Evolutionary conservation across 108 stramenopile genomes (phyloP), one percentile per base, ranked within the genome.

Genomic region (Cyclotella distinguenda): DNA sequence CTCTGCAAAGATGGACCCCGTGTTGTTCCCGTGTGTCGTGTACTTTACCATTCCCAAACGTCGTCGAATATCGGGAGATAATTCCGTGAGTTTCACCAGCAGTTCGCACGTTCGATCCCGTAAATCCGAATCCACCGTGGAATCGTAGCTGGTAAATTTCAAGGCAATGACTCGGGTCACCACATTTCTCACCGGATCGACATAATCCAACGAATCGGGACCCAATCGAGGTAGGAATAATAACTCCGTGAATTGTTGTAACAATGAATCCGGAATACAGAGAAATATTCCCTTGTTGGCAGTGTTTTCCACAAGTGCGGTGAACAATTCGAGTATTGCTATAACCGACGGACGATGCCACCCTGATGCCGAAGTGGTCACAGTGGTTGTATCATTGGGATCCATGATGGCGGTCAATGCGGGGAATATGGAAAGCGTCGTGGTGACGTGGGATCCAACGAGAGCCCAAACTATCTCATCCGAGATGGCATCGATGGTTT

Each of bases 71-170:
- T 58, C 59, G 11, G 87, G 72, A 26, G 84, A 77, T 48, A 92
- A 54, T 25, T 84, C 85, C 63, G 88, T 60, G 23, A 89, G 60
- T 27, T 83, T 85, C 25, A 86, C 85, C 43, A 93, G 67, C 2
- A 93, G 68, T 57, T 90, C 89, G 36, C 89, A 74, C 16, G 84
- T 62, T 31, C 91, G 84, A 75, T 93, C 91, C 43, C 91, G 84
- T 19, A 93, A 13, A 48, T 93, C 89, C 22, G 84, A 81, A 51
- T 93, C 91, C 9, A 93, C 77, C 5, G 86, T 82, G 9, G 78
- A 73, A 60, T 93, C 91, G 55, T 93, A 93, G 0, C 87, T 83
- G 34, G 79, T 53, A 23, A 90, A 49, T 43, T 86, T 89, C 40
- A 88, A 64, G 10, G 85, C 70, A 15, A 72, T 81, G 34, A 90